Base-by-base conservation (phyloP, 768 basidiomycete genomes). In the Mycena olivaceomarginata region DNA sequence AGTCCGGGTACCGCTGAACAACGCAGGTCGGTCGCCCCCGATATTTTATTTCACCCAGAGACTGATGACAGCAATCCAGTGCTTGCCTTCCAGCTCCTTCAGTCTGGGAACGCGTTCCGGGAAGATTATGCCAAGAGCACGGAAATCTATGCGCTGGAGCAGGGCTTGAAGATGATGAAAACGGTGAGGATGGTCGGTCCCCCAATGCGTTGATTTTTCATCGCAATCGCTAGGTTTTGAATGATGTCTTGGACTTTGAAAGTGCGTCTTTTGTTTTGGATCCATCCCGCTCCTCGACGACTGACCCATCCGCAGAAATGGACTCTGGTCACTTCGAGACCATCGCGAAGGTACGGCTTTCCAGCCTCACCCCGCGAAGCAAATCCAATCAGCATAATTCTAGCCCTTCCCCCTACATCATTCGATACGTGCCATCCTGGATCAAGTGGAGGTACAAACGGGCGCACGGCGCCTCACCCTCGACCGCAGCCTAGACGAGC, bases 1-100 rank as follows among this genome's bases (percentile, higher is more conserved):
- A 75, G 90, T 91, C 62, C 85, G 90, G 45, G 90, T 91, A 2
- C 90, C 90, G 39, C 85, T 91, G 78, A 91, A 91, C 77, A 90
- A 90, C 16, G 90, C 89, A 2, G 80, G 83, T 85, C 5, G 6
- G 75, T 67, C 12, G 20, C 39, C n/a, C 18, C 13, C n/a, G 16
- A 3, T 13, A 25, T 10, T 46, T 18, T 68, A 25, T 13, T n/a
- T 13, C n/a, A 20, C 25, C 22, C 20, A 31, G 31, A 31, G 31
- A 37, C 70, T 68, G 62, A 75, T 43, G 20, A 13, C 20, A 22
- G n/a, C 62, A 2, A 22, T 16, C 4, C 46, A 84, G 86, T 83
- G 48, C 82, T 90, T 18, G 88, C 89, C 4, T 85, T 90, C 12
- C 89, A 90, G 77, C 89, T 90, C 66, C 79, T 91, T 66, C 84